These are phyloP conservation scores for Linnemannia schmuckeri DNA, from an alignment of 192 early-diverging fungal species.

Conservation along the genomic window DNA sequence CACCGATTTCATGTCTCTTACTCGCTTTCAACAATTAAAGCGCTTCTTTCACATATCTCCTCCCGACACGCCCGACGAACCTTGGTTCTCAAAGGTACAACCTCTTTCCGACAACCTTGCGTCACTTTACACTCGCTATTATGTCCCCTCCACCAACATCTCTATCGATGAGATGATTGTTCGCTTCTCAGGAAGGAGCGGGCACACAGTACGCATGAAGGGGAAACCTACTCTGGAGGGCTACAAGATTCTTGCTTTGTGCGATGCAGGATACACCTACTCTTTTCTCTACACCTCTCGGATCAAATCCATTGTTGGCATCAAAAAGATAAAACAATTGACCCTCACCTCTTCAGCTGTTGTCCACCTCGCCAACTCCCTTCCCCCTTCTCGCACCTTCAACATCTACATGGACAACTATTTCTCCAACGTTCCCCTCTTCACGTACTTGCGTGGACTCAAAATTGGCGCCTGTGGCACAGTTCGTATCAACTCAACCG, in stretches of 20 bases:
- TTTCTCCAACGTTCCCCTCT: slow-evolving; percentile 40
- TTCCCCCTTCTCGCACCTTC: slow-evolving; percentile 23
- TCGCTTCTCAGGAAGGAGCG: slow-evolving; percentile 33
- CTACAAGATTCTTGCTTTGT: slow-evolving; percentile 52
- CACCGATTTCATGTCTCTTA: slow-evolving; percentile 29
- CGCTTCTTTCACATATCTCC: slow-evolving; percentile 31
- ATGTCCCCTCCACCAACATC: slow-evolving; percentile 26
- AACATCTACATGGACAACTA: slow-evolving; percentile 56
- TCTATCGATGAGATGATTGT: slow-evolving; percentile 50
- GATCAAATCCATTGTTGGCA: slow-evolving; percentile 5
- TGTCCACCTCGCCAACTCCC: slow-evolving; percentile 18
- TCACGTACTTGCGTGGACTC: slow-evolving; percentile 20
- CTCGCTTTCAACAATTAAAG: slow-evolving; percentile 36
- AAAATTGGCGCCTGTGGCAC: slow-evolving; percentile 37
- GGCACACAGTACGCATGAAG: slow-evolving; percentile 37
- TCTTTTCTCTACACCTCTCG: slow-evolving; percentile 30
- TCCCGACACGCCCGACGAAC: background rate
- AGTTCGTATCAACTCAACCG: slow-evolving; percentile 10
- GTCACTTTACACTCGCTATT: slow-evolving; percentile 23
- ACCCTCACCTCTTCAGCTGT: slow-evolving; percentile 20
- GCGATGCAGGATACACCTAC: slow-evolving; percentile 38
- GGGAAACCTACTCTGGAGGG: slow-evolving; percentile 40
- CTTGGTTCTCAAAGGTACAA: slow-evolving; percentile 27
- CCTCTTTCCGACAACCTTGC: slow-evolving; percentile 21
- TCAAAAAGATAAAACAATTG: slow-evolving; percentile 10